Base-by-base conservation (phyloP, 345 rosid species). In the Mercurialis annua region DNA sequence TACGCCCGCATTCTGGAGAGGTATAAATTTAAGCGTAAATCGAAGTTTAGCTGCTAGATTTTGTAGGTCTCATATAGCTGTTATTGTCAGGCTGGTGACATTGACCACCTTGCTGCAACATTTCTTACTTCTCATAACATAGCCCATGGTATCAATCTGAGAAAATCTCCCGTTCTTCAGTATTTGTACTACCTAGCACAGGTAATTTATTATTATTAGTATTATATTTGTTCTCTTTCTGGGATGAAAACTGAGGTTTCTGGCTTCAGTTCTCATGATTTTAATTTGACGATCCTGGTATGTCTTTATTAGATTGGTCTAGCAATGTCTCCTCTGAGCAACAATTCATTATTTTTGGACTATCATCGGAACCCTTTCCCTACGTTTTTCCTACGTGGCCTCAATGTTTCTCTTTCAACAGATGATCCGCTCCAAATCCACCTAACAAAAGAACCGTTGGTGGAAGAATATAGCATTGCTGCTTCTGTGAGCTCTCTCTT, bases 281-380 rank as follows among this genome's bases (percentile, higher is more conserved):
- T 66, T 66, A 67, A 70, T 79, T 38, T 64, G 26, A 20, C n/a
- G 65, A 4, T 69, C 23, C 21, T 76, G 43, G 42, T 26, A 27
- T 60, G 30, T 75, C 47, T 59, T 73, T 80, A 64, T 71, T 86
- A 95, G 99, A 90, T 95, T 38, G 99, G 98, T 53, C 80, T 95
- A 78, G 98, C 98, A 40, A 88, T 95, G 98, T 95, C 99, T 73
- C 99, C 99, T 73, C 85, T 92, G 77, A 95, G 98, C 93, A 95
- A 95, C 86, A 95, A 95, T 78, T 92, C 98, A 58, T 74, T 95
- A 74, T 95, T 95, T 78, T 78, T 95, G 56, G 99, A 95, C 77
- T 95, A 95, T 72, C 99, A 95, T 75, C 70, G 97, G 59, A 95
- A 92, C 76, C 98, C 99, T 1, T 83, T 95, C 49, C 98, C 96